Base-by-base conservation (phyloP, 148 eudicot genomes). In the Dianthus caryophyllus region DNA sequence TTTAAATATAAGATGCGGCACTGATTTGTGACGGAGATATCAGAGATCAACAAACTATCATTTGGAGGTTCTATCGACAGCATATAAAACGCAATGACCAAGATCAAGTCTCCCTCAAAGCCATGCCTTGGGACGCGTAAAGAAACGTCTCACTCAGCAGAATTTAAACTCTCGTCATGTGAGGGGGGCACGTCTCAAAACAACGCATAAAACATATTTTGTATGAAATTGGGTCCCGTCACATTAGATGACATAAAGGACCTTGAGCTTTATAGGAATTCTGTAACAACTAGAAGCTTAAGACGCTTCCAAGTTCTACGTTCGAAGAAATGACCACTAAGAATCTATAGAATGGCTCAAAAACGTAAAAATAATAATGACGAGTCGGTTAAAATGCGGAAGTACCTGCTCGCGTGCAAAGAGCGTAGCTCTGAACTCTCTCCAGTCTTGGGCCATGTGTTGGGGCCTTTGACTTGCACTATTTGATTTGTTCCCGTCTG, bases 391-490 rank as follows among this genome's bases (percentile, higher is more conserved):
- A 41, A 41, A 41, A 33, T 33, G 7, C 38, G 38, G 38, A 41
- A 38, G 18, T 84, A 90, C 99, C 97, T 88, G 88, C 75, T 94
- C 97, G 69, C 73, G 81, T 58, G 80, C 79, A 82, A 74, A 85
- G 36, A 90, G 96, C 67, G 69, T 26, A 54, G 97, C 96, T 76
- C 99, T 82, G 71, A 88, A 90, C 76, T 94, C 97, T 77, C 99
- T 88, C 99, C 99, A 94, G 83, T 94, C 93, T 78, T 81, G 68
- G 20, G 78, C 75, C 71, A 78, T 64, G 69, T 52, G 84, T 57
- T 80, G 81, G 38, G 96, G 76, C 70, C 73, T 84, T 66, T 70
- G 83, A 67, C 86, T 75, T 11, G 75, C 71, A 71, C 73, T 68
- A 49, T 84, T 77, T 15, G 84, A 76, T 77, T 82, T 86, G 70